Evolutionary conservation across 148 eudicot species (phyloP), one percentile per base, ranked within the genome.

Genomic region (Mesembryanthemum crystallinum): DNA sequence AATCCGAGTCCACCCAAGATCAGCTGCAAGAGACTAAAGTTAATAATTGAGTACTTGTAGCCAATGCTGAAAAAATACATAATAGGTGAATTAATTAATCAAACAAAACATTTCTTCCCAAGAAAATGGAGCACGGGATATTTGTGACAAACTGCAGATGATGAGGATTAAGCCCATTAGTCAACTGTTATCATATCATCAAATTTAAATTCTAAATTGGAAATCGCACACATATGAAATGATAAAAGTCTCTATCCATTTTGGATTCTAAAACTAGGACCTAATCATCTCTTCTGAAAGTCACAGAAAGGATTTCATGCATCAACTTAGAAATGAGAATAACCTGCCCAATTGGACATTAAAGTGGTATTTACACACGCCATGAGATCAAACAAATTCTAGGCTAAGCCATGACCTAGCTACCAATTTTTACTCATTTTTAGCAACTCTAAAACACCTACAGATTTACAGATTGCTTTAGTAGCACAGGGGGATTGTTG

Each of bases 1-100:
- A 73, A 92, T 85, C n/a, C 98, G 89, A 71, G 98, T 89, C 99
- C 99, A 95, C 76, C 99, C 98, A 70, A 88, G 86, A 75, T 88
- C 89, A 76, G 97, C 99, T 95, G 90, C 73, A 88, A 84, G 6
- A 71, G 30, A 78, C 69, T 29, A 49, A 42, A 43, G 4, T 28
- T 20, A 14, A 11, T 23, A 17, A 45, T 37, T 1, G 52, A 25
- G 49, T 20, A 7, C 49, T 11, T 14, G 18, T 35, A n/a, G 24
- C 8, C 15, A 61, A 2, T 47, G 58, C 67, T 49, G 23, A 61
- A 73, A 30, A 33, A 74, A 14, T 35, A 35, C 39, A 35, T 35
- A 35, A 6, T 35, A 49, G 55, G 49, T 10, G 25, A 30, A 60
- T n/a, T 43, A 33, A 39, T 37, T 42, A 39, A 29, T 4, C 1